Conservation (phyloP, 768 basidiomycete species). For the Exidia glandulosa region DNA sequence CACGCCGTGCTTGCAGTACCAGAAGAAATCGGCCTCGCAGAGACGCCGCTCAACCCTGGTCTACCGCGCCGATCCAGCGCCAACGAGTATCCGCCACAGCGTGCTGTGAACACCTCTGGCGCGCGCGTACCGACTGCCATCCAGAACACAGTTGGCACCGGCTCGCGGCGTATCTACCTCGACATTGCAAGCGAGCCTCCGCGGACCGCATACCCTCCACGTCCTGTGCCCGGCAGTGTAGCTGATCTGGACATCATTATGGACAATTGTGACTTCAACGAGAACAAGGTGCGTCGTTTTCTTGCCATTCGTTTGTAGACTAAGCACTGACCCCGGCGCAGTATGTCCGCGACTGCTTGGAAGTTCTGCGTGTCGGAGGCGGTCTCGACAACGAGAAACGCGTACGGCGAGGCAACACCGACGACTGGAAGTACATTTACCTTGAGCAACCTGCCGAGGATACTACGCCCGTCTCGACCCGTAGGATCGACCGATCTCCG, state of each 20-base stretch:
- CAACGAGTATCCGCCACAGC: neutral
- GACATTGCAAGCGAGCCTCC: conserved; percentile 53
- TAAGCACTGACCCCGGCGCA: conserved; percentile 21
- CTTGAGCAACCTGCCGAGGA: conserved; percentile 44
- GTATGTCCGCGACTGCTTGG: conserved; percentile 97
- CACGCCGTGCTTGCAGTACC: conserved; percentile 40
- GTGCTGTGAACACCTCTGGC: neutral
- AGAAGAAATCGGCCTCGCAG: conserved; percentile 47
- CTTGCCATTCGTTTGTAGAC: neutral
- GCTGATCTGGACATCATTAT: conserved; percentile 85
- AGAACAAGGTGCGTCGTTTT: conserved; percentile 45
- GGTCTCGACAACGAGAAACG: conserved; percentile 76
- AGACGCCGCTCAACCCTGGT: conserved; percentile 57
- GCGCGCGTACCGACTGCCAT: conserved; percentile 6
- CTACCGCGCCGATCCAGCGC: conserved; percentile 40
- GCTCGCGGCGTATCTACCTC: conserved; percentile 68
- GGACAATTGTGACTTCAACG: conserved; percentile 87
- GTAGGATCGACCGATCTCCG: neutral
- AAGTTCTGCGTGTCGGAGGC: conserved; percentile 83
- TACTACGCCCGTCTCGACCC: conserved; percentile 19
- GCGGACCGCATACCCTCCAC: conserved; percentile 70
- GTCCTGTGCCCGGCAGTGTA: conserved; percentile 75
- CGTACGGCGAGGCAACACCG: conserved; percentile 61
- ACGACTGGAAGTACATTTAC: conserved; percentile 85
- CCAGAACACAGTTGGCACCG: conserved; percentile 56